Evolutionary conservation across 2,329 filamentous ascomycete genomes (phyloP), one percentile per base, ranked within the genome.

Genomic region (Sarocladiaceae sp.): DNA sequence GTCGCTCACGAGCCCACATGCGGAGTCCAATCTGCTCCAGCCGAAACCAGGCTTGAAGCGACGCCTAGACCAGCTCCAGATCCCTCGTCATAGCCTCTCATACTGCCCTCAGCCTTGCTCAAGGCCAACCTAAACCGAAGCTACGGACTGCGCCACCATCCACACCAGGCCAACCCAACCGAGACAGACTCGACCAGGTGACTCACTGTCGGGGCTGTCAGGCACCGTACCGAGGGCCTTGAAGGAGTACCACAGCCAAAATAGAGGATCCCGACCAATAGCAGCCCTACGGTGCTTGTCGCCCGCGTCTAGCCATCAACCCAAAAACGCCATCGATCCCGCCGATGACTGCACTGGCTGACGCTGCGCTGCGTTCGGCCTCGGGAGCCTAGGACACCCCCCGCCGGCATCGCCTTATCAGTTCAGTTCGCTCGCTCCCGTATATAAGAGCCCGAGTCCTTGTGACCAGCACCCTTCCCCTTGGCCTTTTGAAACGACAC

Each of bases 31-130:
- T n/a, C n/a, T n/a, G n/a, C 19, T 12, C 23, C 23, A 24, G 24
- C 24, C 5, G 26, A 10, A 18, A 29, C 15, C 4, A 41, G 19
- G n/a, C 33, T 9, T 4, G 6, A 18, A 18, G 20, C 10, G 19
- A 39, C 15, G 24, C 24, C 37, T 7, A 26, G 20, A 39, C 19
- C 6, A 10, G 11, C 19, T 21, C 13, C n/a, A 24, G n/a, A 7
- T 23, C 20, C 26, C 3, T 16, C 37, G 37, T 41, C 37, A 41
- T 41, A 41, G n/a, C n/a, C 20, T 29, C 37, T 41, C 23, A 29
- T n/a, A n/a, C n/a, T n/a, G n/a, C n/a, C n/a, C 26, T 41, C 37
- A 41, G 37, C 37, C 37, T 41, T 41, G 37, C 37, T 41, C 16
- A 18, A 24, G n/a, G 23, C 24, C n/a, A 27, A 24, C 5, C 37